A percentile compares a stretch with the other conserved stretches of the same genome.
Conservation (phyloP, 257 asterid species). For the Scutellaria baicalensis region DNA sequence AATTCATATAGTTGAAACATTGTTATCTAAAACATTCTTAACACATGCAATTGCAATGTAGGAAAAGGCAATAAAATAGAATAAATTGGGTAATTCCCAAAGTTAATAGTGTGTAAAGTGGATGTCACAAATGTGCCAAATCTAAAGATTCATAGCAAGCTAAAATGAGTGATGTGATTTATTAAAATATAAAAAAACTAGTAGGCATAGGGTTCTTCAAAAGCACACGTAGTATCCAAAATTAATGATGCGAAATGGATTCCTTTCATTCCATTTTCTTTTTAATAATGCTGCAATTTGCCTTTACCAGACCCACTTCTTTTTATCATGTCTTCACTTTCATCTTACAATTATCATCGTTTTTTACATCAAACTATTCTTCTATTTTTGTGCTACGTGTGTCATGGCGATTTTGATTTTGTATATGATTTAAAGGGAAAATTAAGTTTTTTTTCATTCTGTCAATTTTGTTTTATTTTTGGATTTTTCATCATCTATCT, state of each 20-base stretch:
- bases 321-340: not conserved
- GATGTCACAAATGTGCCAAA: not conserved
- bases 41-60: too few relatives aligned
- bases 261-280: not conserved
- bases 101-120: not conserved
- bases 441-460: too few relatives aligned
- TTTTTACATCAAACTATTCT: too few relatives aligned
- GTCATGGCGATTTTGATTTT: too few relatives aligned
- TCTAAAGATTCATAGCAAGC: not conserved
- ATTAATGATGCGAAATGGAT: constrained; percentile 27
- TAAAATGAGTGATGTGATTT: not conserved
- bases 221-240: constrained; percentile 19
- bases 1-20: too few relatives aligned
- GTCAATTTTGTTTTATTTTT: too few relatives aligned
- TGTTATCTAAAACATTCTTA: too few relatives aligned
- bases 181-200: not conserved
- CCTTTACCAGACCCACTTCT: not conserved
- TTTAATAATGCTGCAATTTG: not conserved
- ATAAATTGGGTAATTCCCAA: not conserved
- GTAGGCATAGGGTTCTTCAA: constrained; percentile 11
- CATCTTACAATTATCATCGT: not conserved
- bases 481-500: too few relatives aligned
- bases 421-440: too few relatives aligned
- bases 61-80: not conserved
- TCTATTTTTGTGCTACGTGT: too few relatives aligned